Percentiles rank a stretch among this genome's conserved stretches.
These are phyloP conservation scores for Lasiodiplodia hormozganensis DNA, from an alignment of 2,329 filamentous ascomycete genomes.

Conservation along the genomic window DNA sequence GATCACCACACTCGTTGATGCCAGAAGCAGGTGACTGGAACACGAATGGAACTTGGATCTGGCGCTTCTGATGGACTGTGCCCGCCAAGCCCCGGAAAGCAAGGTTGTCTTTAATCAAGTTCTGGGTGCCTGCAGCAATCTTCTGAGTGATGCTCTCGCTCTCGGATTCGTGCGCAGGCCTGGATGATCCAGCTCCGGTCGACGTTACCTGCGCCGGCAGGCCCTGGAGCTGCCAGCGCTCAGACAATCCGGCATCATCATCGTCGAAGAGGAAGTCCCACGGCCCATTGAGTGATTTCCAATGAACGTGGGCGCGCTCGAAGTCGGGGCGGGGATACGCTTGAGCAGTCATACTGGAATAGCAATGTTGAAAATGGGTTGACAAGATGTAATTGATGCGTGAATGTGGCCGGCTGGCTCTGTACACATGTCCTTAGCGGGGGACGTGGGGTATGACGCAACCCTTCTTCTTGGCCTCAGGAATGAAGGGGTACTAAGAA, in stretches of 20 bases:
- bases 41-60: conserved; percentile 69
- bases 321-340: conserved; percentile 71
- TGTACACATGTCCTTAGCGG: conserved; percentile 17
- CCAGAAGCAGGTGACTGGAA: conserved; percentile 71
- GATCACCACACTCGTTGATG: conserved; percentile 66
- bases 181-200: conserved; percentile 25
- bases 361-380: neutral
- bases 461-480: neutral
- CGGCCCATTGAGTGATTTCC: conserved; percentile 67
- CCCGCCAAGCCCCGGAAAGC: conserved; percentile 40
- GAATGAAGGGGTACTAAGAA: neutral
- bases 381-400: neutral
- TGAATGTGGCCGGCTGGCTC: neutral
- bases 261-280: conserved; percentile 74
- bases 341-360: neutral
- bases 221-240: conserved; percentile 61
- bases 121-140: conserved; percentile 58
- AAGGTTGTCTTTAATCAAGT: conserved; percentile 56
- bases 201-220: conserved; percentile 55
- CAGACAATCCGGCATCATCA: conserved; percentile 61
- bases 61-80: conserved; percentile 52
- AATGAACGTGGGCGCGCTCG: conserved; percentile 60
- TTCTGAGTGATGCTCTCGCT: conserved; percentile 53
- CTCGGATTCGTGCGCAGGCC: conserved; percentile 33
- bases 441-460: conserved; percentile 16